Evolutionary conservation across 305 asterid species (phyloP).

Genomic region (Galium porrigens): DNA sequence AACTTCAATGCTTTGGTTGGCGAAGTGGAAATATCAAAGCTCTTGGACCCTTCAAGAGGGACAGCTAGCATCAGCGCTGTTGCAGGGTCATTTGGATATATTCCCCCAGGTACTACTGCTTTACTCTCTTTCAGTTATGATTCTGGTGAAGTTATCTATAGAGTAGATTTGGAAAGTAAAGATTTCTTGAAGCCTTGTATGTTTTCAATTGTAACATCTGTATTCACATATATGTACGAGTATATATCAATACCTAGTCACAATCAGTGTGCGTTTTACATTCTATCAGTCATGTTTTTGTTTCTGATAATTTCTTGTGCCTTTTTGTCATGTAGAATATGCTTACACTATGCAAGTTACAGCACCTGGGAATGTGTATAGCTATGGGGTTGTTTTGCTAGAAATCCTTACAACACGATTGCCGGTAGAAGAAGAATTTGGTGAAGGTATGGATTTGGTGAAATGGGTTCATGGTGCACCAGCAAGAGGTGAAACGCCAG

Average conservation of each 20-base stretch:
- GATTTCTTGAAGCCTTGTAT: background rate
- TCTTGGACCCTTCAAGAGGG: constrained; percentile 85
- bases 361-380: constrained; percentile 87
- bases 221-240: too few species aligned
- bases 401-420: constrained; percentile 70
- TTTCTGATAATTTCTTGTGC: background rate
- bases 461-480: constrained; percentile 94
- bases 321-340: constrained; percentile 41
- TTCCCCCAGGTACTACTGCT: constrained; percentile 72
- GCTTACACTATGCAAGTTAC: constrained; percentile 99
- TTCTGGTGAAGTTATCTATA: background rate
- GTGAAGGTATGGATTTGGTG: constrained; percentile 92
- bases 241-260: too few species aligned
- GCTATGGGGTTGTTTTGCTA: constrained; percentile 84
- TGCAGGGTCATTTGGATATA: constrained; percentile 95
- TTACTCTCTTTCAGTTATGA: background rate
- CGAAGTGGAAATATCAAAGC: constrained; percentile 85
- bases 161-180: background rate
- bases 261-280: too few species aligned
- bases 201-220: too few species aligned
- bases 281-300: background rate
- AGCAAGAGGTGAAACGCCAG: constrained; percentile 80
- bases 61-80: constrained; percentile 95
- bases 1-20: constrained; percentile 60
- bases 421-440: constrained; percentile 89